Percentiles rank a stretch among this genome's conserved stretches.
phyloP scores from a whole-genome alignment of 2,329 filamentous ascomycete genomes.

The Hortaea werneckii region DNA sequence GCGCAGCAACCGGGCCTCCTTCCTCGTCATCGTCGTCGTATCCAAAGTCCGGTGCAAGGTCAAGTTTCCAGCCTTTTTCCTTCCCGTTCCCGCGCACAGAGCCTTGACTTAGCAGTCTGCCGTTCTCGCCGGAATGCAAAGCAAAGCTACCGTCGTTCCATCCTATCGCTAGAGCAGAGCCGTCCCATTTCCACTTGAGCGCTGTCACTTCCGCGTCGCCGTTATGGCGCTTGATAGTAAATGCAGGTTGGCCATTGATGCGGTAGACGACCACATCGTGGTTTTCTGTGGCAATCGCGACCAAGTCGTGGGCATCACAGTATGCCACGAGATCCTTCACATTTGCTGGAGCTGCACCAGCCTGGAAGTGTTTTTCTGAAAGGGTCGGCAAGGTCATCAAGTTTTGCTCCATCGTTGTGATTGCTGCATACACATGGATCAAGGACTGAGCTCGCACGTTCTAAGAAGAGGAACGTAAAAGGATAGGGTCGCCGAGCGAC shows the following conservation, averaged over 20 bases:
- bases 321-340: conserved; percentile 53
- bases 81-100: conserved; percentile 2
- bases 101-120: conserved; percentile 7
- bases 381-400: conserved; percentile 6
- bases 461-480: too few relatives aligned
- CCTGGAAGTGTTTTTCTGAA: conserved; percentile 49
- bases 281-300: conserved; percentile 53
- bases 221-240: conserved; percentile 38
- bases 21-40: conserved; percentile 6
- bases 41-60: conserved; percentile 9
- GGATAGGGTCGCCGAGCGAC: not conserved
- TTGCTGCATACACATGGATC: too few relatives aligned
- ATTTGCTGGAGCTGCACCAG: conserved; percentile 35
- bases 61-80: conserved; percentile 12
- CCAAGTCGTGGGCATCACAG: conserved; percentile 77
- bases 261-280: conserved; percentile 66
- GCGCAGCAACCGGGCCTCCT: conserved; percentile 1
- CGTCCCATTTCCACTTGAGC: conserved; percentile 39
- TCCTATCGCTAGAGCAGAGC: conserved; percentile 56
- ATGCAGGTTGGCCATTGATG: conserved; percentile 62
- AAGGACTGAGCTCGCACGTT: too few relatives aligned
- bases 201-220: conserved; percentile 23
- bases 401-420: too few relatives aligned
- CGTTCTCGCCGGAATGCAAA: conserved; percentile 29
- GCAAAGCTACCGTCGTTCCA: conserved; percentile 63